Evolutionary conservation across 306 rosid genomes (phyloP).

Genomic region (Ormosia emarginata): DNA sequence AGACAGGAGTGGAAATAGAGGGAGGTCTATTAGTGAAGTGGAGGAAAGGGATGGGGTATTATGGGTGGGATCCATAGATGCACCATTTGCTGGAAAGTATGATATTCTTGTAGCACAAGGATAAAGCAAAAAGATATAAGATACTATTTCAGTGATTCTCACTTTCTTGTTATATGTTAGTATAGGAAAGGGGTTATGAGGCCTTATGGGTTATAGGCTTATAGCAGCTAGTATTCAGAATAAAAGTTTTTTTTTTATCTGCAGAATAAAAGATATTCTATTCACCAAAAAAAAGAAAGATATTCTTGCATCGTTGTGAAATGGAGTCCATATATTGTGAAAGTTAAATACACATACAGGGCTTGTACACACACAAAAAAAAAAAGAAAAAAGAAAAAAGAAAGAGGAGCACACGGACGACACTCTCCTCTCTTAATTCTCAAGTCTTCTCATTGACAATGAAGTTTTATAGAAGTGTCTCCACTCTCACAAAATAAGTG

Average conservation of each 20-base stretch:
- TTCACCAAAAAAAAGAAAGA: neutral
- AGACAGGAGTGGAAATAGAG: slow-evolving; percentile 29
- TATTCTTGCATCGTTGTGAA: neutral
- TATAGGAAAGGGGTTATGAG: neutral
- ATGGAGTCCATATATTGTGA: neutral
- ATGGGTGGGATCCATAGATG: slow-evolving; percentile 66
- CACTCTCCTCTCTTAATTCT: neutral
- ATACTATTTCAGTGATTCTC: neutral
- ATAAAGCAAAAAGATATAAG: neutral
- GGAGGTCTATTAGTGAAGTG: slow-evolving; percentile 57
- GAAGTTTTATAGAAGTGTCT: neutral
- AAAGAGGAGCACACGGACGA: too few species aligned
- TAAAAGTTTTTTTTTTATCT: neutral
- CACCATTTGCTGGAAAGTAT: slow-evolving; percentile 53
- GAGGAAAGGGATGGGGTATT: slow-evolving; percentile 65
- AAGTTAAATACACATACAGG: neutral
- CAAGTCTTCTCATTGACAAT: neutral
- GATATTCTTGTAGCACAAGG: neutral
- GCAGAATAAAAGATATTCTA: too few species aligned
- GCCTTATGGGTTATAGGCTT: neutral
- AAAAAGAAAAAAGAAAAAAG: too few species aligned
- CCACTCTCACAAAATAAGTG: neutral
- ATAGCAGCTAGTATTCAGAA: neutral
- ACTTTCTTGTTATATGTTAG: neutral
- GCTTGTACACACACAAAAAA: too few species aligned